Conservation (phyloP, 73 alveolate genomes). For the Paramecium sexaurelia region DNA sequence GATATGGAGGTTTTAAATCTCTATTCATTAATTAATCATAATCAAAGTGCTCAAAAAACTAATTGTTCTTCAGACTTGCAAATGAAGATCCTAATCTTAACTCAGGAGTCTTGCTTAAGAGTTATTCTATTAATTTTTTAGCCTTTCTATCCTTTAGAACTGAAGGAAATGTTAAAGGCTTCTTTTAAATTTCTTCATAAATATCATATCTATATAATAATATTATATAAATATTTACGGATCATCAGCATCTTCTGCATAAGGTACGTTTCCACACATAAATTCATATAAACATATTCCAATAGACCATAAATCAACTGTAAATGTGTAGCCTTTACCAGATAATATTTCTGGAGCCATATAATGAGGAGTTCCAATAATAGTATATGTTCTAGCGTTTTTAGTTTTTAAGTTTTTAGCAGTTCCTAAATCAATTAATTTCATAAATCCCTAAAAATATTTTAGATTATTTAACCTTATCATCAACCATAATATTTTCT, state of each 20-base stretch:
- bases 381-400: slow-evolving; percentile 67
- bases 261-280: slow-evolving; percentile 71
- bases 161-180: slow-evolving; percentile 55
- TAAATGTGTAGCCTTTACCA: slow-evolving; percentile 71
- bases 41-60: slow-evolving; percentile 51
- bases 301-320: slow-evolving; percentile 74
- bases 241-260: slow-evolving; percentile 70
- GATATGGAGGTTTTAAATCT: slow-evolving; percentile 54
- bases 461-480: slow-evolving; percentile 12
- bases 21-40: slow-evolving; percentile 50
- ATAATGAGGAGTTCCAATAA: slow-evolving; percentile 77
- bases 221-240: slow-evolving; percentile 18
- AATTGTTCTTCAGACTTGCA: slow-evolving; percentile 43
- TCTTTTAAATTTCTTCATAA: slow-evolving; percentile 55
- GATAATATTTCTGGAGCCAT: slow-evolving; percentile 78
- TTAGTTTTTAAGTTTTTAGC: slow-evolving; percentile 69
- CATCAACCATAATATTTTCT: slow-evolving; percentile 85
- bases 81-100: slow-evolving; percentile 51
- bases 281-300: slow-evolving; percentile 73
- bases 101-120: slow-evolving; percentile 63
- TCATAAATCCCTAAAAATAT: slow-evolving; percentile 71
- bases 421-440: slow-evolving; percentile 86
- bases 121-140: slow-evolving; percentile 57
- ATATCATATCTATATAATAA: slow-evolving; percentile 44
- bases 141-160: slow-evolving; percentile 36